Evolutionary conservation across 2,329 filamentous ascomycete genomes (phyloP), one percentile per base, ranked within the genome.

Genomic region (Macroventuria anomochaeta): DNA sequence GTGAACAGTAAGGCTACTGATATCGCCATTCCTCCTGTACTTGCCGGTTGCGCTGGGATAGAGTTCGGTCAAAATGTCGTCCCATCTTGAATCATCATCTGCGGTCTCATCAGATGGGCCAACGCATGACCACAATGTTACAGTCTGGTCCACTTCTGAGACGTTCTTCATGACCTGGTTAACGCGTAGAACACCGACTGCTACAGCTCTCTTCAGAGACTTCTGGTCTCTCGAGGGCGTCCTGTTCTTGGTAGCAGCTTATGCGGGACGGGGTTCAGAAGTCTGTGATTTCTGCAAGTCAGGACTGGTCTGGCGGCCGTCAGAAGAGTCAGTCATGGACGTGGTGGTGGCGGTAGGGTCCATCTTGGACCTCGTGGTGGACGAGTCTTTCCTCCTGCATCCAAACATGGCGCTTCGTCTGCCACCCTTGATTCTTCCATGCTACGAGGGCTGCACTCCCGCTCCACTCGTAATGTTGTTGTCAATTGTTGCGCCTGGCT

Each of bases 1-100:
- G 55, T 90, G 88, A 1, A 97, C 79, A 61, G 93, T 89, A 5
- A 97, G 77, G 25, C 90, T 85, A 66, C 93, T 91, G 20, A 91
- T 86, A 48, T 84, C 83, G 48, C 82, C 79, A 18, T 88, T 91
- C 67, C 87, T 88, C 65, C 88, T 87, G 70, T 90, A 96, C 31
- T 85, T 84, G 6, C 88, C 88, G n/a, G 82, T 87, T 28, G 85
- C 81, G 69, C 87, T 93, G 12, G 87, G 85, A 63, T 92, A 80
- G 5, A 75, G 55, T 29, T 74, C 87, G 29, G 84, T 81, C 49
- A 96, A 81, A 40, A 96, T 72, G 12, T 87, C 84, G 56, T 93
- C 85, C 83, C 89, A 93, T 12, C 87, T 88, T 38, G 88, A 83
- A 5, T 77, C 81, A 21, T 81, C 79, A 5, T 85, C 81, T 5